These are phyloP conservation scores for Phaffomyces opuntiae DNA, from an alignment of 805 yeast species.

Conservation along the genomic window DNA sequence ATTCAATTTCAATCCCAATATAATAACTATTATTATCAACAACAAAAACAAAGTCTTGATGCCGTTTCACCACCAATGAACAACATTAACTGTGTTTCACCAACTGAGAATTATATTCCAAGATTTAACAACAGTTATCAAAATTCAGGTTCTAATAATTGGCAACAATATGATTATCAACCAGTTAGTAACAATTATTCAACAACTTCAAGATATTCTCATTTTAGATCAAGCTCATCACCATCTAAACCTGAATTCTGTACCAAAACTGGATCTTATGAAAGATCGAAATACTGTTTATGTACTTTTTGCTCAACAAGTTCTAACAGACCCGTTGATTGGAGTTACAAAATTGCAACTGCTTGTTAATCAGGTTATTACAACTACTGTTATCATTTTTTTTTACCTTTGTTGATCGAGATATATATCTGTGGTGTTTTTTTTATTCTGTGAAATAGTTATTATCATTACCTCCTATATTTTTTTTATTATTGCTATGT, in stretches of 20 bases:
- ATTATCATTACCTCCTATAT: too few relatives aligned
- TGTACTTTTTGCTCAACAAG: slow-evolving; percentile 20
- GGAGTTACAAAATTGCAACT: slow-evolving; percentile 16
- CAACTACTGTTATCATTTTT: not conserved
- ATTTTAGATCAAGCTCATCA: slow-evolving; percentile 14
- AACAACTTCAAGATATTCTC: slow-evolving; percentile 8
- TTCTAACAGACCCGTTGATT: slow-evolving; percentile 15
- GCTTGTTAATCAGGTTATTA: slow-evolving; percentile 5
- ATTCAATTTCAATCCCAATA: slow-evolving; percentile 6
- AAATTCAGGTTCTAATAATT: not conserved
- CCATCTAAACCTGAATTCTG: slow-evolving; percentile 19
- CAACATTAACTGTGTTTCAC: slow-evolving; percentile 8
- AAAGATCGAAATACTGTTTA: slow-evolving; percentile 15
- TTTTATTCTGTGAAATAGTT: too few relatives aligned
- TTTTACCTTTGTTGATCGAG: not conserved
- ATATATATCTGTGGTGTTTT: too few relatives aligned
- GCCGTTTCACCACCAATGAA: slow-evolving; percentile 19
- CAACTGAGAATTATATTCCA: slow-evolving; percentile 10
- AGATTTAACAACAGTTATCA: slow-evolving; percentile 10
- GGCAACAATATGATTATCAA: slow-evolving; percentile 1
- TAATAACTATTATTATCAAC: slow-evolving; percentile 4
- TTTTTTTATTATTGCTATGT: too few relatives aligned
- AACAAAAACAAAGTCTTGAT: slow-evolving; percentile 3
- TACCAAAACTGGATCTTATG: slow-evolving; percentile 19
- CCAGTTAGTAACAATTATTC: slow-evolving; percentile 4